phyloP scores from a whole-genome alignment of 768 basidiomycete species.

The Kwoniella heveanensis region DNA sequence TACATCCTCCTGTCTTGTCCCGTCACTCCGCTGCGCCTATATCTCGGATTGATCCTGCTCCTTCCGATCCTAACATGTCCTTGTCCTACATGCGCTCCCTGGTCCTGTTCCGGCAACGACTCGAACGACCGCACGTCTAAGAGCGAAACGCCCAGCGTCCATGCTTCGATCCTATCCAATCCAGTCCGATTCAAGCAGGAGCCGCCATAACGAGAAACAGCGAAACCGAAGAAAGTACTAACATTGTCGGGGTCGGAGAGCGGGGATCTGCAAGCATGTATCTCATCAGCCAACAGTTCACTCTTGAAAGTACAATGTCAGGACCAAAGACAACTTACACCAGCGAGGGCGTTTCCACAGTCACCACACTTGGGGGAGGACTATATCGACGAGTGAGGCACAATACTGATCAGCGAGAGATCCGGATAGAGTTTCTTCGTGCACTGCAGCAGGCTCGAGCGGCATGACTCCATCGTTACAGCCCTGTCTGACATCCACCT shows the following conservation, averaged over 20 bases:
- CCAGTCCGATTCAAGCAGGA: no score
- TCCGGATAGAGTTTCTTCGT: neutral
- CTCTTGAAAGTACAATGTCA: neutral
- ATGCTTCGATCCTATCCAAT: no score
- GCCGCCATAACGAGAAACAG: neutral
- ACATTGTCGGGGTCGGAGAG: slow-evolving; percentile 89
- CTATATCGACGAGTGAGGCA: slow-evolving; percentile 21
- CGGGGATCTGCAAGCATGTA: slow-evolving; percentile 70
- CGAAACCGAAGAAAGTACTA: slow-evolving; percentile 20
- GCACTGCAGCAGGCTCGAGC: neutral
- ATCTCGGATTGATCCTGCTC: no score
- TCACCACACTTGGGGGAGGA: slow-evolving; percentile 95
- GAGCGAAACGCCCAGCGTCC: no score
- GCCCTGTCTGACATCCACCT: neutral
- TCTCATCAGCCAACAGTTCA: slow-evolving; percentile 22
- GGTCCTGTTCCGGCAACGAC: no score
- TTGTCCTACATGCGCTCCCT: no score
- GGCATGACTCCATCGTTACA: neutral
- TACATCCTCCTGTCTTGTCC: neutral
- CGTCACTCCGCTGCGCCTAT: no score
- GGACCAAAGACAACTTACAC: slow-evolving; percentile 66
- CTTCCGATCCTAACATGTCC: no score
- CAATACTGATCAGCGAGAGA: slow-evolving; percentile 5
- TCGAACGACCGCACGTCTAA: no score
- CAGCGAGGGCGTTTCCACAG: slow-evolving; percentile 89